phyloP scores from a whole-genome alignment of 192 early-diverging fungal species.

The Coemansia sp. region DNA sequence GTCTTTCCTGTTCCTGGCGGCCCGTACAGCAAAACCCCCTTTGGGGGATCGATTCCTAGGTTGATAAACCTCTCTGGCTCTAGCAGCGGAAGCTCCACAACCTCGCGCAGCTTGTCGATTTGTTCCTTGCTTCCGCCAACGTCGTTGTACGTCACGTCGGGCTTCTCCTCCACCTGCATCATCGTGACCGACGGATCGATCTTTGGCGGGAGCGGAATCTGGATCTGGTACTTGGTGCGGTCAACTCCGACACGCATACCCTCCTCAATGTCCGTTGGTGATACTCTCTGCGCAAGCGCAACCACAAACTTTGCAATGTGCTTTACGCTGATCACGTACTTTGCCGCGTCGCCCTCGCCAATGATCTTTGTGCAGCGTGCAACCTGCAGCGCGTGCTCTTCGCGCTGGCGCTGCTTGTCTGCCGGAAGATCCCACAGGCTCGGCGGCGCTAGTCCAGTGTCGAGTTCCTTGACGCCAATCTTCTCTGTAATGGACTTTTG shows the following conservation, averaged over 20 bases:
- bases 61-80: conserved; percentile 97
- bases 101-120: conserved; percentile 98
- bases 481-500: conserved; percentile 99
- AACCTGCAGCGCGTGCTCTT: conserved; percentile 87
- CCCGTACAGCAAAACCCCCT: conserved; percentile 97
- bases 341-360: conserved; percentile 84
- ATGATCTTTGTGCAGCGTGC: conserved; percentile 99
- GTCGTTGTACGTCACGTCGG: conserved; percentile 99
- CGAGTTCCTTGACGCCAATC: conserved; percentile 98
- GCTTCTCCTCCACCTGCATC: conserved; percentile 99
- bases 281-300: conserved; percentile 91
- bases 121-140: conserved; percentile 99
- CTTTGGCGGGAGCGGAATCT: conserved; percentile 97
- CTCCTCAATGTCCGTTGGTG: conserved; percentile 99
- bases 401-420: conserved; percentile 95
- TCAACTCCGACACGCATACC: conserved; percentile 99
- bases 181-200: conserved; percentile 98
- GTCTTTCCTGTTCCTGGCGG: conserved; percentile 98
- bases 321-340: conserved; percentile 99
- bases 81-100: conserved; percentile 95
- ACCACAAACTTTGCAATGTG: conserved; percentile 99
- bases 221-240: conserved; percentile 98
- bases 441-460: conserved; percentile 96
- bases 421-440: conserved; percentile 99
- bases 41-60: conserved; percentile 98